phyloP scores from a whole-genome alignment of 2,329 filamentous ascomycete genomes.

The Ascosphaera apis region DNA sequence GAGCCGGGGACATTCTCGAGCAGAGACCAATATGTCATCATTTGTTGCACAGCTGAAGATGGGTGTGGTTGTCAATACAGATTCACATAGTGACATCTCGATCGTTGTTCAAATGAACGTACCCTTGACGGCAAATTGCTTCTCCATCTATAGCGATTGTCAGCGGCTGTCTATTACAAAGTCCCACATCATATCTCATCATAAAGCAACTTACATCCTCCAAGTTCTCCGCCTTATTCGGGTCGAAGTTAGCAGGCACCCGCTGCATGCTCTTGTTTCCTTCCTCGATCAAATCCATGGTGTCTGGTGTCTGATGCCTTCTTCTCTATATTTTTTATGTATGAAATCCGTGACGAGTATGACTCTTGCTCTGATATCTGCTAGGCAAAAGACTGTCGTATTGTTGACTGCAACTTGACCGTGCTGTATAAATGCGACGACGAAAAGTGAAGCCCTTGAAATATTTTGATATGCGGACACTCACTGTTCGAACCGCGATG shows the following conservation, averaged over 20 bases:
- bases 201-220: conserved; percentile 33
- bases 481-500: too few species aligned
- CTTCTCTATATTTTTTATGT: conserved; percentile 1
- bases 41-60: conserved; percentile 65
- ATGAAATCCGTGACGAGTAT: too few species aligned
- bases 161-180: conserved; percentile 2
- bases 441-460: too few species aligned
- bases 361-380: too few species aligned
- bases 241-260: conserved; percentile 18
- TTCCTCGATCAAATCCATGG: background rate
- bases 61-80: too few species aligned
- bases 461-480: conserved; percentile 2
- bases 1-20: conserved; percentile 79
- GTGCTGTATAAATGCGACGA: too few species aligned
- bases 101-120: conserved; percentile 7
- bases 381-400: too few species aligned
- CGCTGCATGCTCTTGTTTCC: conserved; percentile 5
- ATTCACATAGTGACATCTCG: too few species aligned
- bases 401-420: too few species aligned
- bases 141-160: conserved; percentile 53
- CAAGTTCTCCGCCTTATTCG: conserved; percentile 44
- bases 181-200: background rate
- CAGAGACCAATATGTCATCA: conserved; percentile 92
- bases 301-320: too few species aligned
- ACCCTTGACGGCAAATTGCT: conserved; percentile 97